Percentiles rank a stretch among this genome's conserved stretches.
Evolutionary conservation across 2,329 filamentous ascomycete genomes (phyloP).

Genomic region (Cryphonectria radicalis): DNA sequence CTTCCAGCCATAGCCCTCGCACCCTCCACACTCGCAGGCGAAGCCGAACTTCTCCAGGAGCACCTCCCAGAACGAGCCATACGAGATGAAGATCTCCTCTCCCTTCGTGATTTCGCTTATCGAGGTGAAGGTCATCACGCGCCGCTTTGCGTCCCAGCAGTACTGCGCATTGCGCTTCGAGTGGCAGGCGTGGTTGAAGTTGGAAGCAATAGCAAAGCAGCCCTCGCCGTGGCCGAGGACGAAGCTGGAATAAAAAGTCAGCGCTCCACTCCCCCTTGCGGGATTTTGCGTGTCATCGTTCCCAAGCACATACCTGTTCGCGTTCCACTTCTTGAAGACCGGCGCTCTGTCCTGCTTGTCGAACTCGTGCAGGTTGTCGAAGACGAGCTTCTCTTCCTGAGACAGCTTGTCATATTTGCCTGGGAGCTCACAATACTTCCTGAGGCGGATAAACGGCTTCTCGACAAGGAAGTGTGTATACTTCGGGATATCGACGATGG

Average conservation of each 20-base stretch:
- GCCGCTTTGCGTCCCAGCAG: conserved; percentile 40
- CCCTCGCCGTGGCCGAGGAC: conserved; percentile 35
- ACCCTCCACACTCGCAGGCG: conserved; percentile 54
- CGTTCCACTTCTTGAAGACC: conserved; percentile 47
- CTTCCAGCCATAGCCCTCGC: conserved; percentile 33
- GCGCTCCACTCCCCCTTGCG: not conserved
- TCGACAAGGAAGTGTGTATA: conserved; percentile 52
- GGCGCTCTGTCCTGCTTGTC: conserved; percentile 33
- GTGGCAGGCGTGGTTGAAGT: conserved; percentile 63
- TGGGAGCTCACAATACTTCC: conserved; percentile 37
- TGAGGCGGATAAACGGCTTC: conserved; percentile 44
- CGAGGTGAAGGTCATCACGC: conserved; percentile 48
- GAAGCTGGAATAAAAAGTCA: conserved; percentile 32
- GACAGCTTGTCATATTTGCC: conserved; percentile 43
- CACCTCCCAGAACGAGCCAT: conserved; percentile 44
- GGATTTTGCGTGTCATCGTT: not conserved
- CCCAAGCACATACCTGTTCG: conserved; percentile 49
- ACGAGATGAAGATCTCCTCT: conserved; percentile 57
- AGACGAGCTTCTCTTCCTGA: conserved; percentile 38
- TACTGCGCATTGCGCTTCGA: conserved; percentile 50
- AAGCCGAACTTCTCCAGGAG: conserved; percentile 57
- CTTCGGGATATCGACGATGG: conserved; percentile 41
- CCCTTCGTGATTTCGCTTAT: conserved; percentile 44
- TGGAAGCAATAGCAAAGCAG: conserved; percentile 55
- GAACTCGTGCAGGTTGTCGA: conserved; percentile 45